Conservation (phyloP, 495 filamentous ascomycete species). For the Amphirosellinia nigrospora region DNA sequence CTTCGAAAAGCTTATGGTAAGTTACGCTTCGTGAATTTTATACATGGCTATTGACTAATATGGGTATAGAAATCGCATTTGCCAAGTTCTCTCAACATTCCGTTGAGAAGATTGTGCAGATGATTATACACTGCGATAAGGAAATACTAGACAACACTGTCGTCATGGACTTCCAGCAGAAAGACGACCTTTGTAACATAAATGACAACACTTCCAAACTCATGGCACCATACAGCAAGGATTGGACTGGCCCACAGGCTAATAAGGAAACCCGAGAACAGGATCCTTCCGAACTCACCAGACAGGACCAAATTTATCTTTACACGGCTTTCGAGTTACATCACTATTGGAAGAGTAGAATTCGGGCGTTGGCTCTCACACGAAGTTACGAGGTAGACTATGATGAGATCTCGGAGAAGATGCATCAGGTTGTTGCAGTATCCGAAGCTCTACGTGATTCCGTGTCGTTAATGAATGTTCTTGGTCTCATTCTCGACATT, state of each 20-base stretch:
- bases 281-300: slow-evolving; percentile 85
- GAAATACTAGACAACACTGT: slow-evolving; percentile 90
- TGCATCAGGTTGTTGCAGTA: slow-evolving; percentile 80
- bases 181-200: slow-evolving; percentile 88
- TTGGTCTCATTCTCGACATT: slow-evolving; percentile 94
- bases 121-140: slow-evolving; percentile 93
- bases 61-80: slow-evolving; percentile 75
- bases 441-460: slow-evolving; percentile 91
- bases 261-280: slow-evolving; percentile 79
- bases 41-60: slow-evolving; percentile 24
- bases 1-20: slow-evolving; percentile 85
- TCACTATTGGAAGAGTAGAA: slow-evolving; percentile 98
- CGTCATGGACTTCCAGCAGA: slow-evolving; percentile 97
- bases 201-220: slow-evolving; percentile 89
- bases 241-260: slow-evolving; percentile 93
- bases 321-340: slow-evolving; percentile 93
- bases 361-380: slow-evolving; percentile 86
- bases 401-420: slow-evolving; percentile 82
- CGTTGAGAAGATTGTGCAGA: slow-evolving; percentile 82
- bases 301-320: slow-evolving; percentile 94
- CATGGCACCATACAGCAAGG: slow-evolving; percentile 92
- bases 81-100: slow-evolving; percentile 84
- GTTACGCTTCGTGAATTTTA: slow-evolving; percentile 20
- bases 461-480: slow-evolving; percentile 90
- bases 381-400: slow-evolving; percentile 88